A percentile compares a stretch with the other conserved stretches of the same genome.
phyloP scores from a whole-genome alignment of 352 stramenopile genomes.

The Phytopythium boreale region DNA sequence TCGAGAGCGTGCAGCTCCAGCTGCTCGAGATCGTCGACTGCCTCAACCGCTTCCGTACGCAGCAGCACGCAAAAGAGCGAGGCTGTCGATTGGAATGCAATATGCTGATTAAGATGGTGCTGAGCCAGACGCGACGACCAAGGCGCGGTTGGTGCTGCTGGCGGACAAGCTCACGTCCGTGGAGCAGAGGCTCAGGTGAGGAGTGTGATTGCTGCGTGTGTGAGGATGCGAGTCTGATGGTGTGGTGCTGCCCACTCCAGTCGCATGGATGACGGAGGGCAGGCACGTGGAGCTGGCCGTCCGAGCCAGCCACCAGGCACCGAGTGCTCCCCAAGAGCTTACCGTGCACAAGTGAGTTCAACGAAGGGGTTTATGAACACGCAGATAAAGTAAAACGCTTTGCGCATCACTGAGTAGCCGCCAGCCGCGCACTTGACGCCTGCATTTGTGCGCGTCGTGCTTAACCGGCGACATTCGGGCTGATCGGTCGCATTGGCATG shows the following conservation, averaged over 20 bases:
- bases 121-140: slow-evolving; percentile 35
- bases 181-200: slow-evolving; percentile 41
- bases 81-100: too few species aligned
- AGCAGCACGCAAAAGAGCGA: too few species aligned
- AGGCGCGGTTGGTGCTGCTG: slow-evolving; percentile 33
- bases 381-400: too few species aligned
- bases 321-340: neutral
- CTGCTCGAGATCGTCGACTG: slow-evolving; percentile 58
- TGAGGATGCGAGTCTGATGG: too few species aligned
- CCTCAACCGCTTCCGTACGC: slow-evolving; percentile 60
- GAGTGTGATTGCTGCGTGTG: neutral
- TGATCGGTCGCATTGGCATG: slow-evolving; percentile 31
- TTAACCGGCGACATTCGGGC: slow-evolving; percentile 6
- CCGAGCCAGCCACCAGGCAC: neutral
- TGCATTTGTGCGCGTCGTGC: neutral
- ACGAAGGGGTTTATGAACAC: neutral
- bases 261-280: neutral
- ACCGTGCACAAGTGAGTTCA: neutral
- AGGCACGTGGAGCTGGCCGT: slow-evolving; percentile 43
- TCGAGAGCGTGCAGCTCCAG: slow-evolving; percentile 46
- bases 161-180: slow-evolving; percentile 41
- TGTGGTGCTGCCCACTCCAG: neutral
- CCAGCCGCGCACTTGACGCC: neutral
- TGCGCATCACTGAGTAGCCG: neutral
- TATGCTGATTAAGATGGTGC: neutral